A percentile compares a stretch with the other conserved stretches of the same genome.
Conservation (phyloP, 305 asterid species). For the Ilex paraguariensis region DNA sequence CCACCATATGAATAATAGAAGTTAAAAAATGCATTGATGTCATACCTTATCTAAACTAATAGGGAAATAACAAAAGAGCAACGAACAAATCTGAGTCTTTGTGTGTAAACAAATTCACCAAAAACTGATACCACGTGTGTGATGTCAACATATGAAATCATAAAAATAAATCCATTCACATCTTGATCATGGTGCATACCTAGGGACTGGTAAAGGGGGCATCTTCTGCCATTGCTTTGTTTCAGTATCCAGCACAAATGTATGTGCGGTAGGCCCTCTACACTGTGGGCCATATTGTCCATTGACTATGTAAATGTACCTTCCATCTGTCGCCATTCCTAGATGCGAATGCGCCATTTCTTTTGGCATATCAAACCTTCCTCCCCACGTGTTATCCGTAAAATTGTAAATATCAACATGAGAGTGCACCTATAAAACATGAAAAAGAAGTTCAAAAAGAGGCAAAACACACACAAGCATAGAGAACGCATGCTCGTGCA, state of each 20-base stretch:
- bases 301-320: conserved; percentile 57
- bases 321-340: conserved; percentile 73
- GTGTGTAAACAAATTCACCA: too few relatives aligned
- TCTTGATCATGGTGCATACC: conserved; percentile 27
- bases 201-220: conserved; percentile 66
- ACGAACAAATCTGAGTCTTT: too few relatives aligned
- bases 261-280: conserved; percentile 40
- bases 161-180: not conserved
- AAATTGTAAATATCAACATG: conserved; percentile 73
- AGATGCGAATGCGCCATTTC: conserved; percentile 82
- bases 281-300: conserved; percentile 83
- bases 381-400: conserved; percentile 53
- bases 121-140: too few relatives aligned
- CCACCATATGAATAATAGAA: too few relatives aligned
- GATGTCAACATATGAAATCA: too few relatives aligned
- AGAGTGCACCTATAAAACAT: conserved; percentile 55
- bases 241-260: conserved; percentile 56
- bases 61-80: too few relatives aligned
- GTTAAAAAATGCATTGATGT: too few relatives aligned
- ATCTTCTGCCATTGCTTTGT: conserved; percentile 52
- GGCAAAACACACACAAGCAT: not conserved
- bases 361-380: conserved; percentile 49
- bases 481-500: not conserved
- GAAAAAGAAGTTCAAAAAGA: not conserved
- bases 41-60: too few relatives aligned